Conservation (phyloP, 2,329 filamentous ascomycete genomes). For the Alternaria sp. region DNA sequence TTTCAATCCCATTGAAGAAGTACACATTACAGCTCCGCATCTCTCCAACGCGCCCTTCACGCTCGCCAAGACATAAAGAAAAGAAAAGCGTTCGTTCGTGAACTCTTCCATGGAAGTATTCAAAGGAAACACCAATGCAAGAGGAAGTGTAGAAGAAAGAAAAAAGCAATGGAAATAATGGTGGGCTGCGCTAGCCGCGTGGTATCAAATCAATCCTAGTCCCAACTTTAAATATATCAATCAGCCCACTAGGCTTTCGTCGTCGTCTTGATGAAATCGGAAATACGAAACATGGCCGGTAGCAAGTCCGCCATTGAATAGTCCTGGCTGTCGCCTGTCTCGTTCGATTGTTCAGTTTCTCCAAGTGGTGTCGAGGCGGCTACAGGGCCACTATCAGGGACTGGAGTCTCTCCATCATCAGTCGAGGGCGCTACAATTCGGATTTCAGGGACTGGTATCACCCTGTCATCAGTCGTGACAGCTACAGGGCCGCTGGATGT, state of each 20-base stretch:
- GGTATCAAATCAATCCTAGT: slow-evolving; percentile 10
- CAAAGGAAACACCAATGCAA: neutral
- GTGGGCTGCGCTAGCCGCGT: slow-evolving; percentile 15
- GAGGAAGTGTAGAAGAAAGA: neutral
- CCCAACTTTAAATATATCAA: neutral
- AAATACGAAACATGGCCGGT: neutral
- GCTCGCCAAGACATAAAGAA: neutral
- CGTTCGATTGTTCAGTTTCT: neutral
- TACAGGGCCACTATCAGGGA: neutral
- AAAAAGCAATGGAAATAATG: slow-evolving; percentile 1
- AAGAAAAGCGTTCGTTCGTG: neutral
- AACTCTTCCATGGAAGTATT: neutral
- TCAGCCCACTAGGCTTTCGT: neutral
- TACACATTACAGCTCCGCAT: neutral
- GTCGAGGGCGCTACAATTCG: neutral
- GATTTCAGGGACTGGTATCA: neutral
- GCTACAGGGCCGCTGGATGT: neutral
- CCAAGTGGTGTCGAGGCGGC: neutral
- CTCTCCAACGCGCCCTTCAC: neutral
- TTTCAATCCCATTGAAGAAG: neutral
- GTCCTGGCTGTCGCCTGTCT: neutral
- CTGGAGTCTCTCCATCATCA: neutral
- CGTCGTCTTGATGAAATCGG: neutral
- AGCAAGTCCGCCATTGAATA: neutral
- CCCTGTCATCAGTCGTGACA: neutral